Conservation (phyloP, 305 asterid species). For the Lippia alba region DNA sequence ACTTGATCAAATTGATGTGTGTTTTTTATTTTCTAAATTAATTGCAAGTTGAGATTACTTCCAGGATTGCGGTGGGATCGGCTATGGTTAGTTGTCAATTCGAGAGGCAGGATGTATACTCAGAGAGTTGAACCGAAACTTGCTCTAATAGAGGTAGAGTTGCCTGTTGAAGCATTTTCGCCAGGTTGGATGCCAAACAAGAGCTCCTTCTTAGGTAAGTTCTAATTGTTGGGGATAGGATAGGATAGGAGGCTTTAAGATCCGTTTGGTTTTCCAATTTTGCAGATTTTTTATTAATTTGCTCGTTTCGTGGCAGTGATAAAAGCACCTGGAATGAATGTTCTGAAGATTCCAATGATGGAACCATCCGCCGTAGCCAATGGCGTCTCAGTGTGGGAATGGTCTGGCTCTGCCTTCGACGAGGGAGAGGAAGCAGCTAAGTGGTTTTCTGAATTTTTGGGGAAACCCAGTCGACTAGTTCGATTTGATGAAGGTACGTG, state of each 20-base stretch:
- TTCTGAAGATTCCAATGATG: slow-evolving; percentile 47
- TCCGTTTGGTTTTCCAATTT: too few species aligned
- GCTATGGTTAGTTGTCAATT: slow-evolving; percentile 63
- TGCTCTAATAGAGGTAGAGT: slow-evolving; percentile 53
- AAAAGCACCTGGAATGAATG: slow-evolving; percentile 58
- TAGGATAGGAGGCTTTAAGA: too few species aligned
- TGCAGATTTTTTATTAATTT: neutral
- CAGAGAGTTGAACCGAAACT: slow-evolving; percentile 71
- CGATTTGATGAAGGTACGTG: slow-evolving; percentile 58
- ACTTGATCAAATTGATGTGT: neutral
- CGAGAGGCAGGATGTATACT: slow-evolving; percentile 64
- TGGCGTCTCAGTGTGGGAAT: slow-evolving; percentile 59
- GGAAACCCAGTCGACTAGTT: slow-evolving; percentile 56
- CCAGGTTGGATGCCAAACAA: slow-evolving; percentile 54
- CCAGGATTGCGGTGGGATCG: slow-evolving; percentile 78
- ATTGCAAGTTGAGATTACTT: neutral
- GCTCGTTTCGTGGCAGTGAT: slow-evolving; percentile 36
- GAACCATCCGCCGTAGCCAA: slow-evolving; percentile 45
- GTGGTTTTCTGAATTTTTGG: slow-evolving; percentile 58
- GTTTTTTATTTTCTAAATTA: neutral
- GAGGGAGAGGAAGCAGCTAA: slow-evolving; percentile 64
- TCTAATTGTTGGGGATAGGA: too few species aligned
- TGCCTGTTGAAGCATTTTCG: slow-evolving; percentile 58
- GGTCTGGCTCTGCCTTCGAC: slow-evolving; percentile 70
- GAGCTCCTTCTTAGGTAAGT: slow-evolving; percentile 55